Percentiles rank a stretch among this genome's conserved stretches.
phyloP scores from a whole-genome alignment of 495 filamentous ascomycete genomes.

The Arthonia radiata region DNA sequence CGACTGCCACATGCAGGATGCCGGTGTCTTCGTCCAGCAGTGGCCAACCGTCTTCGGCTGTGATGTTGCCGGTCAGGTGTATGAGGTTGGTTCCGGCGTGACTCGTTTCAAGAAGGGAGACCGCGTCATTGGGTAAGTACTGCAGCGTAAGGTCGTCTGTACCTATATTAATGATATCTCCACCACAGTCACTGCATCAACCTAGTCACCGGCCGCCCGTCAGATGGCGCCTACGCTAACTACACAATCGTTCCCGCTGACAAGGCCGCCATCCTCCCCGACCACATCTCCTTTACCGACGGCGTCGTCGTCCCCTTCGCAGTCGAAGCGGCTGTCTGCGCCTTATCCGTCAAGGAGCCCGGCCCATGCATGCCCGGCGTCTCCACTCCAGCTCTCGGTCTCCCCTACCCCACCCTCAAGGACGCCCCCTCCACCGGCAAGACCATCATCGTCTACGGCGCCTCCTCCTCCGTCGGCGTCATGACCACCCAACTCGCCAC shows the following conservation, averaged over 20 bases:
- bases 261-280: no score
- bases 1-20: slow-evolving; percentile 13
- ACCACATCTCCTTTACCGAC: no score
- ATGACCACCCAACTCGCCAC: slow-evolving; percentile 3
- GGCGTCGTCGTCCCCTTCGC: no score
- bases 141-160: slow-evolving; percentile 1
- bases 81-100: slow-evolving; percentile 14
- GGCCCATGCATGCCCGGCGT: slow-evolving; percentile 11
- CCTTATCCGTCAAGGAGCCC: no score
- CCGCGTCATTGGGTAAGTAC: slow-evolving; percentile 17
- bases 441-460: no score
- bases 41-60: slow-evolving; percentile 16
- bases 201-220: slow-evolving; percentile 21
- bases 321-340: no score
- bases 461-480: no score
- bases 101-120: slow-evolving; percentile 17
- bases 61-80: slow-evolving; percentile 20
- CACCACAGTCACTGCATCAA: slow-evolving; percentile 34
- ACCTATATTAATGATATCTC: slow-evolving; percentile 6
- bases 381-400: slow-evolving; percentile 10
- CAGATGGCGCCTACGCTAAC: slow-evolving; percentile 13
- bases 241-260: no score
- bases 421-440: no score
- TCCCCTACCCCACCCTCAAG: no score
- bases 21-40: slow-evolving; percentile 7